phyloP scores from a whole-genome alignment of 164 flowering plant genomes.

The Vitis rupestris region DNA sequence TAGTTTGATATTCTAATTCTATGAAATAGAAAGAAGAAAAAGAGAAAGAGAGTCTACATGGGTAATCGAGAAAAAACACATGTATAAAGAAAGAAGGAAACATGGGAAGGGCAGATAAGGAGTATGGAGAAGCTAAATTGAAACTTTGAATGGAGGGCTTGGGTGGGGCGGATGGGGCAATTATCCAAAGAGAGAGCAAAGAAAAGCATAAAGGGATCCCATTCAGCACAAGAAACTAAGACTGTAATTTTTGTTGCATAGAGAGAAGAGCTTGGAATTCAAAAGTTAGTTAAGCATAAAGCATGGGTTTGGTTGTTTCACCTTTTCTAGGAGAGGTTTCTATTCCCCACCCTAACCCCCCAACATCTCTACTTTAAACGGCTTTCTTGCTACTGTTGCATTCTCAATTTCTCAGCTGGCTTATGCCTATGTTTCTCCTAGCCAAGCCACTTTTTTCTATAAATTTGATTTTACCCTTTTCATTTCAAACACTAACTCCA shows the following conservation, averaged over 20 bases:
- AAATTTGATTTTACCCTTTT: too few species aligned
- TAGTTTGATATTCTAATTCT: neutral
- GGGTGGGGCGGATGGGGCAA: neutral
- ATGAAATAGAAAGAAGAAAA: neutral
- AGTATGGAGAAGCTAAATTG: neutral
- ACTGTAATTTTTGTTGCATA: constrained; percentile 32
- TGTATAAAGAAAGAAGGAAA: constrained; percentile 2
- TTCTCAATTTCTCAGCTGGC: constrained; percentile 5
- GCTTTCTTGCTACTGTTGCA: constrained; percentile 48
- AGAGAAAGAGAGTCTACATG: constrained; percentile 11
- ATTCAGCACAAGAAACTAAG: constrained; percentile 51
- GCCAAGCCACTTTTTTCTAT: neutral
- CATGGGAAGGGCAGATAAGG: constrained; percentile 1
- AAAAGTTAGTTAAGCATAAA: constrained; percentile 20
- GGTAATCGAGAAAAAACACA: constrained; percentile 7
- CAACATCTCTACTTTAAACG: constrained; percentile 34
- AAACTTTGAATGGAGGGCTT: constrained; percentile 16
- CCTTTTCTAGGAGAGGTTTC: constrained; percentile 25
- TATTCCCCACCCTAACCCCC: constrained; percentile 17
- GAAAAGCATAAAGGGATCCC: constrained; percentile 57
- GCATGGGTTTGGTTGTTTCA: constrained; percentile 8
- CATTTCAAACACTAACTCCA: too few species aligned
- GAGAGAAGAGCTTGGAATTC: constrained; percentile 49
- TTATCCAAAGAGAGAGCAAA: constrained; percentile 23
- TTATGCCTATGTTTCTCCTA: constrained; percentile 1